Evolutionary conservation across 2,329 filamentous ascomycete genomes (phyloP).

Genomic region (Graphilbum ipis-grandicollis): DNA sequence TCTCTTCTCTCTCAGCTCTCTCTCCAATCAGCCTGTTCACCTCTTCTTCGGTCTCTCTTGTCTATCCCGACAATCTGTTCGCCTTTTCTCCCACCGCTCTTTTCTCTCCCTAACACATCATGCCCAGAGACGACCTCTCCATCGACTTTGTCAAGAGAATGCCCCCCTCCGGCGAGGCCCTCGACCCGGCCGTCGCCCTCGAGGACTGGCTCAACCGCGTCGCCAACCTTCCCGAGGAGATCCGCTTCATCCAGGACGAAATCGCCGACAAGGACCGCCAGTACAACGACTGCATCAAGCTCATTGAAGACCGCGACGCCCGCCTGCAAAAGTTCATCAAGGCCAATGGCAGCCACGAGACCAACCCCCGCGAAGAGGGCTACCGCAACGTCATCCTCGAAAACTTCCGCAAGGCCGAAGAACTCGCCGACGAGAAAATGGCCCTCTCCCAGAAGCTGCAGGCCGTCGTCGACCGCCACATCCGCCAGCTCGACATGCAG

Average conservation of each 20-base stretch:
- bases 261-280: conserved; percentile 63
- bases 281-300: conserved; percentile 49
- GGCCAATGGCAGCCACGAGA: conserved; percentile 52
- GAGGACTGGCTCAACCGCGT: conserved; percentile 63
- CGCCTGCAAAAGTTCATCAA: conserved; percentile 73
- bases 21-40: neutral
- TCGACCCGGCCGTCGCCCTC: conserved; percentile 51
- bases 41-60: neutral
- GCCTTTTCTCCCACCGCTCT: neutral
- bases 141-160: conserved; percentile 54
- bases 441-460: conserved; percentile 48
- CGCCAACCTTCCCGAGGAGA: conserved; percentile 66
- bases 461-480: conserved; percentile 42
- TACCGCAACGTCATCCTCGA: conserved; percentile 49
- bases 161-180: conserved; percentile 39
- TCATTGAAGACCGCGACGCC: conserved; percentile 54
- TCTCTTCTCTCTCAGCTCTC: neutral
- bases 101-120: conserved; percentile 16
- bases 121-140: conserved; percentile 57
- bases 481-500: conserved; percentile 42
- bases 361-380: conserved; percentile 58
- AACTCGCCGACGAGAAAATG: conserved; percentile 60
- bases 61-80: neutral
- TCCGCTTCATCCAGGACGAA: conserved; percentile 70
- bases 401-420: conserved; percentile 50